These are phyloP conservation scores for Polygonum aviculare DNA, from an alignment of 148 eudicot genomes.

Conservation along the genomic window DNA sequence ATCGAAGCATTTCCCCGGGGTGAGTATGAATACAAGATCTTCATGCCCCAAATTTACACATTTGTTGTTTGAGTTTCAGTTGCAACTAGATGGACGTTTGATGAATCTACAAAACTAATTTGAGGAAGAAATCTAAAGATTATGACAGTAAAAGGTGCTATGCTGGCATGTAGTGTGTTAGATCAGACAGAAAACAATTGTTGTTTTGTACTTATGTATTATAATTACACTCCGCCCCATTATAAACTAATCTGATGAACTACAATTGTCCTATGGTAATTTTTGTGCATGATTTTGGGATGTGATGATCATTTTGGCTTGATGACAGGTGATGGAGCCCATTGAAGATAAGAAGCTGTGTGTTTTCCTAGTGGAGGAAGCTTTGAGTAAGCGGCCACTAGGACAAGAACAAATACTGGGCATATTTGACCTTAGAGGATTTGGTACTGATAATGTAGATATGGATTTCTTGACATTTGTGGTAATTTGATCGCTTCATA, in stretches of 20 bases:
- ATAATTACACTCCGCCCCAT: background rate
- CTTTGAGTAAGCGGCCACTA: slow-evolving; percentile 67
- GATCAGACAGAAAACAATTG: too few species aligned
- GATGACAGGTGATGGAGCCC: slow-evolving; percentile 40
- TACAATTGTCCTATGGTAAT: background rate
- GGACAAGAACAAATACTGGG: slow-evolving; percentile 74
- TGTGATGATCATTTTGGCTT: background rate
- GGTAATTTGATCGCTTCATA: slow-evolving; percentile 34
- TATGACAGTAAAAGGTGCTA: background rate
- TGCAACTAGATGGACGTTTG: background rate
- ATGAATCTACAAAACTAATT: background rate
- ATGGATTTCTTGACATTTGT: slow-evolving; percentile 69
- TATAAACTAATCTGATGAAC: background rate
- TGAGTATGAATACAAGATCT: slow-evolving; percentile 22
- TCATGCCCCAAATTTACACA: background rate
- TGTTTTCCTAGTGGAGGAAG: slow-evolving; percentile 81
- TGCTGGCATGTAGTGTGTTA: too few species aligned
- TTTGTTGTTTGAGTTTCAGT: background rate
- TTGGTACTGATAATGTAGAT: slow-evolving; percentile 69
- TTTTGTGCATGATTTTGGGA: background rate
- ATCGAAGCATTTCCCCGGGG: slow-evolving; percentile 69
- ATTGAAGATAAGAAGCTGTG: slow-evolving; percentile 72
- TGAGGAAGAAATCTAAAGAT: background rate
- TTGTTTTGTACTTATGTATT: background rate
- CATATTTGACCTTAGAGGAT: slow-evolving; percentile 80